Conservation (phyloP, 352 stramenopile species). For the Pythium periplocum region DNA sequence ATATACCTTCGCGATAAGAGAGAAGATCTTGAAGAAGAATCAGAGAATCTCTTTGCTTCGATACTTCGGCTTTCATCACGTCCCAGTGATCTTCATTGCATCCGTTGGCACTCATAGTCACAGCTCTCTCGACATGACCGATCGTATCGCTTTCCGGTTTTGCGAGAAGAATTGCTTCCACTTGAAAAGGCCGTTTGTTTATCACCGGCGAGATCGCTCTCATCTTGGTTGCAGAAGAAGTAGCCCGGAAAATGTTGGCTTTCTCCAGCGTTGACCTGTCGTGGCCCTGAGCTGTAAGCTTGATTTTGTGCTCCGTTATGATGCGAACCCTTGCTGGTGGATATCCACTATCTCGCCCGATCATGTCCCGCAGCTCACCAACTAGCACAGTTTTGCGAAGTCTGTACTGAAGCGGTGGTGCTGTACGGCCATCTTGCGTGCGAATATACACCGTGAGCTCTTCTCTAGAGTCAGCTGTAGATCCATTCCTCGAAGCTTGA, state of each 20-base stretch:
- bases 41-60: slow-evolving; percentile 16
- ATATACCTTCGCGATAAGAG: slow-evolving; percentile 34
- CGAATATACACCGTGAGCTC: slow-evolving; percentile 30
- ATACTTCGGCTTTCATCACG: slow-evolving; percentile 59
- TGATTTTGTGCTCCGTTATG: slow-evolving; percentile 30
- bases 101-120: not conserved
- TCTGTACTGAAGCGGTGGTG: slow-evolving; percentile 32
- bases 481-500: slow-evolving; percentile 2
- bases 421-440: slow-evolving; percentile 29
- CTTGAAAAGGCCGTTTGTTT: slow-evolving; percentile 10
- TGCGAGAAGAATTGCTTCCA: slow-evolving; percentile 30
- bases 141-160: slow-evolving; percentile 30
- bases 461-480: slow-evolving; percentile 3
- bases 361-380: slow-evolving; percentile 27
- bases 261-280: slow-evolving; percentile 28
- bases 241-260: slow-evolving; percentile 18
- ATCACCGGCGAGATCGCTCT: not conserved
- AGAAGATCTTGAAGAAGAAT: slow-evolving; percentile 46
- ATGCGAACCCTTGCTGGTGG: slow-evolving; percentile 25
- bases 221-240: not conserved
- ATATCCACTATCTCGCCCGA: slow-evolving; percentile 28
- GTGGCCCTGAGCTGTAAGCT: slow-evolving; percentile 27
- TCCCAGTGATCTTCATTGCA: slow-evolving; percentile 58
- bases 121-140: slow-evolving; percentile 19
- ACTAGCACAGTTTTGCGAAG: slow-evolving; percentile 27